These are phyloP conservation scores for Cyclotella baltica DNA, from an alignment of 108 stramenopile genomes.

Conservation along the genomic window DNA sequence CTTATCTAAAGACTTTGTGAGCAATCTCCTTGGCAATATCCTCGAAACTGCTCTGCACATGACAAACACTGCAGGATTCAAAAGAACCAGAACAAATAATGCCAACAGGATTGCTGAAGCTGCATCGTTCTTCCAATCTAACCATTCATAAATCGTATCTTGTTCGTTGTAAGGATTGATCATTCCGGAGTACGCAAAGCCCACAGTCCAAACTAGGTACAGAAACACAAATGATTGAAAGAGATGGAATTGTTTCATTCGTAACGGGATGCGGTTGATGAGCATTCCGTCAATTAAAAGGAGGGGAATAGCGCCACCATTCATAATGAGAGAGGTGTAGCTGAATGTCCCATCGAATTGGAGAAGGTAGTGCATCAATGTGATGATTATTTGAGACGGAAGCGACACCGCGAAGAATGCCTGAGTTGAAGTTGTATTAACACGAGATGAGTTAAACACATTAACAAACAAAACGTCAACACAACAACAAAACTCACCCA, in stretches of 20 bases:
- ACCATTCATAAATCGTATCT: background rate
- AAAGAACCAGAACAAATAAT: background rate
- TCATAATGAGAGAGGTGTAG: conserved; percentile 17
- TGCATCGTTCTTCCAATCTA: conserved; percentile 1
- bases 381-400: conserved; percentile 26
- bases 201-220: conserved; percentile 14
- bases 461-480: background rate
- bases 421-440: conserved; percentile 1
- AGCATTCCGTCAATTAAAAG: conserved; percentile 33
- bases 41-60: conserved; percentile 1
- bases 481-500: conserved; percentile 3
- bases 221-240: background rate
- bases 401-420: conserved; percentile 27
- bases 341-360: conserved; percentile 14
- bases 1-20: too few relatives aligned
- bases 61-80: conserved; percentile 9
- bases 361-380: conserved; percentile 30
- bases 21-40: conserved; percentile 7
- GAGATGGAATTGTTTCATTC: conserved; percentile 16
- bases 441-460: background rate
- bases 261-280: conserved; percentile 33
- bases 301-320: conserved; percentile 17
- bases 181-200: background rate
- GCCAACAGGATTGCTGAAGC: background rate
- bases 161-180: background rate